Evolutionary conservation across 2,329 filamentous ascomycete genomes (phyloP).

Genomic region (Lasiodiplodia gonubiensis): DNA sequence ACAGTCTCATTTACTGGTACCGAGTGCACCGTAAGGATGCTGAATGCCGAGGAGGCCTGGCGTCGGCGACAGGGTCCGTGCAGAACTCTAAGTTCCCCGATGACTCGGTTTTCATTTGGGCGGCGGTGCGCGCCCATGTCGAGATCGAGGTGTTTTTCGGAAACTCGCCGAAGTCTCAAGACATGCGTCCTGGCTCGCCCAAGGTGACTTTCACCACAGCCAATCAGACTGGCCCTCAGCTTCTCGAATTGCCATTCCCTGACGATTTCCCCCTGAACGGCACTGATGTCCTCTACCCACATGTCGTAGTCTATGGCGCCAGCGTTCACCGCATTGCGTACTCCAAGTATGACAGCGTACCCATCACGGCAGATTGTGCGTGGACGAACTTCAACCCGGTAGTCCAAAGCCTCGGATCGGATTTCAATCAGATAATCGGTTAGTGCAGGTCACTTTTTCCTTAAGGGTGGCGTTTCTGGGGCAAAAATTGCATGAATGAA

Average conservation of each 20-base stretch:
- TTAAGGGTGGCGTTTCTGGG: not conserved
- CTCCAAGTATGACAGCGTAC: slow-evolving; percentile 27
- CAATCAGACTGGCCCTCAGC: slow-evolving; percentile 17
- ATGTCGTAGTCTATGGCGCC: slow-evolving; percentile 16
- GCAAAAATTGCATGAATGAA: slow-evolving; percentile 9
- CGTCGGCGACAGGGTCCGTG: slow-evolving; percentile 29
- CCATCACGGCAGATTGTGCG: slow-evolving; percentile 25
- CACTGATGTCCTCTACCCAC: slow-evolving; percentile 23
- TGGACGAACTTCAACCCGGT: slow-evolving; percentile 29
- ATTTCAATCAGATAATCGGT: slow-evolving; percentile 20
- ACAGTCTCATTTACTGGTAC: slow-evolving; percentile 49
- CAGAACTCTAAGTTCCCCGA: slow-evolving; percentile 41
- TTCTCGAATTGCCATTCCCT: slow-evolving; percentile 26
- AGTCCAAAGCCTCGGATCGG: slow-evolving; percentile 15
- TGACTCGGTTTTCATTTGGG: slow-evolving; percentile 48
- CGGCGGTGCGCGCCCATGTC: slow-evolving; percentile 38
- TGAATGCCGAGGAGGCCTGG: slow-evolving; percentile 39
- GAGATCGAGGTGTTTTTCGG: slow-evolving; percentile 25
- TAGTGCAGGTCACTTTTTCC: not conserved
- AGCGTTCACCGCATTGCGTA: slow-evolving; percentile 19
- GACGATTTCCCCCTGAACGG: slow-evolving; percentile 18
- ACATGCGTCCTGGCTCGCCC: slow-evolving; percentile 14
- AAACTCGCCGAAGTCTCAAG: slow-evolving; percentile 4
- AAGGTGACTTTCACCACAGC: slow-evolving; percentile 17
- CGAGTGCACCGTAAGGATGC: slow-evolving; percentile 45